Base-by-base conservation (phyloP, 2,329 filamentous ascomycete genomes). In the Cercospora sp. region DNA sequence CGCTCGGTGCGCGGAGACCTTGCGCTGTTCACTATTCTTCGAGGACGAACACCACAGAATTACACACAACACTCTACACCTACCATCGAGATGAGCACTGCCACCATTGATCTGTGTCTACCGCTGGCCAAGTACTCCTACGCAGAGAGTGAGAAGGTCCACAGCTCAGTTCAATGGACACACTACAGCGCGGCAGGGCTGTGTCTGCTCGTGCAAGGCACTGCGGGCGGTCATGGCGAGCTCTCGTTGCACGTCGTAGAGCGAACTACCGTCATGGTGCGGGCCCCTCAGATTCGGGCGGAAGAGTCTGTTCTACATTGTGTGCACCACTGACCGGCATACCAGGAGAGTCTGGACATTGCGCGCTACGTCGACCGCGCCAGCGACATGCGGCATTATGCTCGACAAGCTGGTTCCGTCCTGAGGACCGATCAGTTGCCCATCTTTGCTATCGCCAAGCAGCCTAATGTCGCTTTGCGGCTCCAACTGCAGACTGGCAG, bases 381-480 rank as follows among this genome's bases (percentile, higher is more conserved):
- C 4, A 64, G 67, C 10, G 65, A 69, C 3, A 60, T 66, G 4
- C 70, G 72, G 3, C 28, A 61, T 13, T 37, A 62, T 18, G 67
- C 69, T 18, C 69, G 73, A 16, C 68, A 76, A 32, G 72, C 71
- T 16, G 74, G 78, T 13, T 68, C 77, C 12, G 70, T 77, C 26
- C 70, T 79, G 40, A 74, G 74, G 21, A 72, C 75, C 21, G 81
- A 83, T 9, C 78, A 82, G 63, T 75, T 84, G 2, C 81, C 82
- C 5, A 79, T 83, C n/a, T 81, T 80, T 55, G 82, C 78, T 37
- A 79, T 84, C 34, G 76, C 78, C 9, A 80, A 79, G 60, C 77
- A 76, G 24, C 75, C 79, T 4, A 69, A 79, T 3, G 70, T 84
- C 2, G 82, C 81, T 10, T 71, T 84, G 13, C 75, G 81, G 63